Evolutionary conservation across 2,329 filamentous ascomycete genomes (phyloP).

Genomic region (Pseudopithomyces chartarum): DNA sequence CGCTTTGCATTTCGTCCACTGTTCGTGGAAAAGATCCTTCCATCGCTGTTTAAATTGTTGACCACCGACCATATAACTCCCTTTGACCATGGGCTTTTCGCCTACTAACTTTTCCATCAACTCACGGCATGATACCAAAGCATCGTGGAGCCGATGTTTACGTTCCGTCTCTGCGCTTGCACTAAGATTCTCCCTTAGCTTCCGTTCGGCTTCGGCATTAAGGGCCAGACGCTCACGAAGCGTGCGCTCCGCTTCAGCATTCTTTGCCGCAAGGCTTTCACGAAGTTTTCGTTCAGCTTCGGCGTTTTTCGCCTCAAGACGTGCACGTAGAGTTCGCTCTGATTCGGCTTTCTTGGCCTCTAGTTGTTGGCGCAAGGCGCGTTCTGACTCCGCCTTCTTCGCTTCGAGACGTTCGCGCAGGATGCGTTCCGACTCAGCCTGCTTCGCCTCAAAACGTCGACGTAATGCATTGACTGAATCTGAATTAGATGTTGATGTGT

Average conservation of each 20-base stretch:
- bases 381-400: constrained; percentile 5
- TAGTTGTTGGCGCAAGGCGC: background rate
- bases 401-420: background rate
- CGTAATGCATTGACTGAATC: background rate
- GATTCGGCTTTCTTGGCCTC: constrained; percentile 5
- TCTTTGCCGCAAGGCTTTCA: background rate
- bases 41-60: constrained; percentile 5
- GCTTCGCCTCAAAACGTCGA: background rate
- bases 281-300: background rate
- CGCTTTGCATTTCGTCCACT: constrained; percentile 6
- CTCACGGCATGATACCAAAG: constrained; percentile 5
- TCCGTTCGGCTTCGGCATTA: background rate
- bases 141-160: constrained; percentile 2
- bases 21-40: constrained; percentile 1
- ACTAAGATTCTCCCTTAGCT: background rate
- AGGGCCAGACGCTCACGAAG: background rate
- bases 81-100: background rate
- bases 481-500: background rate
- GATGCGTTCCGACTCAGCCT: constrained; percentile 3
- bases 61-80: background rate
- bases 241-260: background rate
- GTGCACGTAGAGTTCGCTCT: background rate
- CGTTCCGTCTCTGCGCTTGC: background rate
- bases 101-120: constrained; percentile 9
- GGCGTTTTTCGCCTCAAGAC: background rate